Percentiles rank a stretch among this genome's conserved stretches.
Evolutionary conservation across 2,329 filamentous ascomycete genomes (phyloP).

Genomic region (Myriosclerotinia curreyana): DNA sequence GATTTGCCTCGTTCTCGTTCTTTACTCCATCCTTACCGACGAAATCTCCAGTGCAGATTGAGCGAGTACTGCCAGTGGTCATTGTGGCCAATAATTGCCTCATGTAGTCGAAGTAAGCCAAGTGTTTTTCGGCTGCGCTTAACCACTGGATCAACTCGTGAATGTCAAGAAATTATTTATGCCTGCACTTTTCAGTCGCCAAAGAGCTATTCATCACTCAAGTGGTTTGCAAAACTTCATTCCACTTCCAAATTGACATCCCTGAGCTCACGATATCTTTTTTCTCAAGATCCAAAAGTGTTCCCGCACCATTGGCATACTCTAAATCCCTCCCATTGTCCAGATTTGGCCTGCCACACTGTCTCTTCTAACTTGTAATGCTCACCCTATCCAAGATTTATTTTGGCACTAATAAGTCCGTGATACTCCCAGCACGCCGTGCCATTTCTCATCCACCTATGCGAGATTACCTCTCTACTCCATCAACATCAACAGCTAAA

Average conservation of each 20-base stretch:
- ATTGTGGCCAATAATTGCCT: background rate
- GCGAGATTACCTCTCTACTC: background rate
- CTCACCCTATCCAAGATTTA: too few relatives aligned
- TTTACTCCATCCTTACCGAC: too few relatives aligned
- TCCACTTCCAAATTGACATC: background rate
- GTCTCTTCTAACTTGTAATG: background rate
- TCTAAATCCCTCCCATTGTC: background rate
- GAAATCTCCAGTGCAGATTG: background rate
- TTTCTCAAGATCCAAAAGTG: background rate
- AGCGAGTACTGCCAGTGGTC: background rate
- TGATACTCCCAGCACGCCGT: background rate
- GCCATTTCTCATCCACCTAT: background rate
- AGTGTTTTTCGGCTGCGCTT: too few relatives aligned
- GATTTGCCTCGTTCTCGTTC: background rate
- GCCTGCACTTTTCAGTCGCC: background rate
- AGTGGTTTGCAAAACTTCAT: background rate
- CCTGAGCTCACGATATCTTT: background rate
- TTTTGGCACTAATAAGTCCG: too few relatives aligned
- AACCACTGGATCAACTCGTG: background rate
- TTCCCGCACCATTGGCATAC: background rate
- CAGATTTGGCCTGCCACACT: background rate
- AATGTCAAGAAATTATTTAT: background rate
- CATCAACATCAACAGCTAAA: background rate
- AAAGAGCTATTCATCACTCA: background rate
- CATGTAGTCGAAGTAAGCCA: background rate